Conservation (phyloP, 257 asterid species). For the Osmanthus fragrans region DNA sequence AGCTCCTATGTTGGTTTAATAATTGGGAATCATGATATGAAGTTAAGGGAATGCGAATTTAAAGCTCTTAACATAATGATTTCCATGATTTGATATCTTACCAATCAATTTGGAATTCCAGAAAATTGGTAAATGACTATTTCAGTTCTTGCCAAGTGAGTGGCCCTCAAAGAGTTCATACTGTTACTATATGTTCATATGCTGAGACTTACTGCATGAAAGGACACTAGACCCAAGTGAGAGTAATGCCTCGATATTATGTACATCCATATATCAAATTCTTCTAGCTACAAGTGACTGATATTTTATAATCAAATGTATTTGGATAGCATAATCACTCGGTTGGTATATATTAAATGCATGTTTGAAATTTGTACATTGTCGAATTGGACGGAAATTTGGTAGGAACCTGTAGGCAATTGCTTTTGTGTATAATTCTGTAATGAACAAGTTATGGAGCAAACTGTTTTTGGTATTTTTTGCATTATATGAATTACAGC, state of each 20-base stretch:
- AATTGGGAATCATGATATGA: neutral
- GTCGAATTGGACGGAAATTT: neutral
- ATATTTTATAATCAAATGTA: neutral
- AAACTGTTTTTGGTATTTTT: neutral
- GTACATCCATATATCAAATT: conserved; percentile 7
- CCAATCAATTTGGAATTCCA: neutral
- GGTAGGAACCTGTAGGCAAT: neutral
- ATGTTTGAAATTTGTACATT: neutral
- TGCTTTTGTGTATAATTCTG: neutral
- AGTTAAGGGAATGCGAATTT: neutral
- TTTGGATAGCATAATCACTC: neutral
- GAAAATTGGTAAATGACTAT: neutral
- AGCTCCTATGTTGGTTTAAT: conserved; percentile 15
- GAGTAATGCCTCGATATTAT: neutral
- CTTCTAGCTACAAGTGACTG: conserved; percentile 6
- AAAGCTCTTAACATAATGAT: neutral
- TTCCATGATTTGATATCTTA: neutral
- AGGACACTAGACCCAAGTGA: conserved; percentile 1
- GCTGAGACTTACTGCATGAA: neutral
- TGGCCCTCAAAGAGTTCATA: neutral
- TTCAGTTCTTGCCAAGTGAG: conserved; percentile 3
- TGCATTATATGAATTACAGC: neutral
- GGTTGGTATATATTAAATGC: neutral
- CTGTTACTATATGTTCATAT: neutral
- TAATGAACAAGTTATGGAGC: neutral